These are phyloP conservation scores for Didymosphaeria variabile DNA, from an alignment of 2,329 filamentous ascomycete genomes.

Conservation along the genomic window DNA sequence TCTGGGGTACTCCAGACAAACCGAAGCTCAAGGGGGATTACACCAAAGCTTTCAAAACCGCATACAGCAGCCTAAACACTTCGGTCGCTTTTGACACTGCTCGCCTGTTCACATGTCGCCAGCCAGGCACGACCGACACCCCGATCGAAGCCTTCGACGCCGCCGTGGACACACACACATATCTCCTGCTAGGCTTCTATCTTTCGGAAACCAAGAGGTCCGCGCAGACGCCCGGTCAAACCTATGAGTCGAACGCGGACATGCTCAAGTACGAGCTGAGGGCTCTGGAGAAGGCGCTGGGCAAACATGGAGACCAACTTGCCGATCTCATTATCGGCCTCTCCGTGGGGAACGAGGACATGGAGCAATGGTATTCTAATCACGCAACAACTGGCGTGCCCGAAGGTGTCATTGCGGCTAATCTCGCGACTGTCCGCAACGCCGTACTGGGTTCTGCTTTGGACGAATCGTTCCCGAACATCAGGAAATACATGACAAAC, in stretches of 20 bases:
- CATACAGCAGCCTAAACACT: slow-evolving; percentile 31
- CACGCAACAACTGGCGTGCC: slow-evolving; percentile 67
- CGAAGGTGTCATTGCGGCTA: slow-evolving; percentile 68
- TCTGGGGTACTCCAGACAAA: slow-evolving; percentile 29
- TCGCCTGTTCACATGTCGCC: slow-evolving; percentile 74
- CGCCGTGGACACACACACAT: slow-evolving; percentile 43
- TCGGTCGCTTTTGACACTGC: slow-evolving; percentile 71
- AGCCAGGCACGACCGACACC: slow-evolving; percentile 54
- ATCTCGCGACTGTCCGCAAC: slow-evolving; percentile 49
- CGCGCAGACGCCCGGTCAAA: slow-evolving; percentile 43
- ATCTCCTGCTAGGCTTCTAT: slow-evolving; percentile 45
- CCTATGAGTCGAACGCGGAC: slow-evolving; percentile 10
- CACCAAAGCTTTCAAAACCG: slow-evolving; percentile 31
- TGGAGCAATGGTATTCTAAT: slow-evolving; percentile 67
- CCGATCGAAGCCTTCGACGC: slow-evolving; percentile 62
- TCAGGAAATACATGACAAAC: slow-evolving; percentile 34
- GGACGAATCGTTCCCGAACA: background rate
- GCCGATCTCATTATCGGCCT: slow-evolving; percentile 53
- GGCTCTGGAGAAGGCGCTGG: slow-evolving; percentile 42
- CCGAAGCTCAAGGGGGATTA: slow-evolving; percentile 36
- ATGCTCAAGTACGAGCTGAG: slow-evolving; percentile 37
- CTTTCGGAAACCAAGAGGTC: slow-evolving; percentile 19
- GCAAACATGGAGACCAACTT: slow-evolving; percentile 59
- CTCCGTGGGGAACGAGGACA: slow-evolving; percentile 47
- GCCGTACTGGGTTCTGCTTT: slow-evolving; percentile 56